Base-by-base conservation (phyloP, 164 flowering plant species). In the Magnolia sinica region DNA sequence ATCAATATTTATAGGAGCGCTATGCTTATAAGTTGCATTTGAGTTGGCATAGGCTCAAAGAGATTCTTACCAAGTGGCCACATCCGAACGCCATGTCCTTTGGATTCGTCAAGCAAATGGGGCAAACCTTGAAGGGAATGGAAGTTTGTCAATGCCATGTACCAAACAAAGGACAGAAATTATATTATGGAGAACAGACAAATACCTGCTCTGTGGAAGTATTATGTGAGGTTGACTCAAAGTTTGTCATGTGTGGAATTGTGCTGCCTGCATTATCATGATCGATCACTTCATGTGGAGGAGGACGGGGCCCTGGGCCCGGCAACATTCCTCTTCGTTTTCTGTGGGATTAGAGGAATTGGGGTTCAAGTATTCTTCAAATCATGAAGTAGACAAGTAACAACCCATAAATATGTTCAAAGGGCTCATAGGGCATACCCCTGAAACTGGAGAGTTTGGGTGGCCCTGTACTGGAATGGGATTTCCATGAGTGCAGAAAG, bases 401-500 rank as follows among this genome's bases (percentile, higher is more conserved):
- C 22, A 18, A 68, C 2, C 66, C 69, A 72, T 23, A 20, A 3
- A 55, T 1, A 50, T 45, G n/a, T 18, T 29, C 55, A 8, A 63
- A 27, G n/a, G 74, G 50, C 87, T 29, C 55, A 8, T 67, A 27
- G n/a, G 73, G 52, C 87, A 83, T 87, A 91, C 96, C 77, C 76
- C 59, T 68, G 66, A 49, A 73, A 70, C 70, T 78, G 84, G n/a
- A 87, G 87, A 29, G 67, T 75, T 71, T 79, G 88, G 64, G 94
- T 88, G 55, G 94, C 93, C 84, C 82, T 88, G 80, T 88, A 94
- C 77, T 94, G 98, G 65, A 86, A 78, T 58, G 98, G 98, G 73
- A 94, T 91, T 80, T 94, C 97, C 98, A 94, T 94, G 61, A 94
- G 90, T 19, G 97, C 97, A 45, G 94, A 94, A 51, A 94, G 93